Percentiles rank a stretch among this genome's conserved stretches.
These are phyloP conservation scores for Primulina eburnea DNA, from an alignment of 257 asterid species.

Conservation along the genomic window DNA sequence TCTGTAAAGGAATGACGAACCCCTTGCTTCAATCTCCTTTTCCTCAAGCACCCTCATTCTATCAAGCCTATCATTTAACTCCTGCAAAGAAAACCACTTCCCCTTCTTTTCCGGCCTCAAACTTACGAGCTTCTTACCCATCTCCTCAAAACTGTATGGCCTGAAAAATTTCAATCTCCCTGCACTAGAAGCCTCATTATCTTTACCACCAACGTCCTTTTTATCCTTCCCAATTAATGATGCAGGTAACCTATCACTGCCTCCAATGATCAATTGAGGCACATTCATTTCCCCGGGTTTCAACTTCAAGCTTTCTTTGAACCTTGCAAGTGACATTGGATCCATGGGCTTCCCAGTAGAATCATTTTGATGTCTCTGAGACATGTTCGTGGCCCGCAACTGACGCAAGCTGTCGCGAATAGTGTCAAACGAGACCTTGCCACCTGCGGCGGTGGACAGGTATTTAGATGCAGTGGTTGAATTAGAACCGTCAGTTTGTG, in stretches of 20 bases:
- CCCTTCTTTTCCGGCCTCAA: slow-evolving; percentile 69
- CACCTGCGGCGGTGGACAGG: neutral
- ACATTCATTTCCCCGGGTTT: slow-evolving; percentile 10
- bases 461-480: neutral
- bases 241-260: slow-evolving; percentile 18
- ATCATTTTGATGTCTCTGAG: slow-evolving; percentile 7
- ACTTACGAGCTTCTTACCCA: slow-evolving; percentile 57
- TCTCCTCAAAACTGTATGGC: slow-evolving; percentile 28
- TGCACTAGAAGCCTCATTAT: neutral
- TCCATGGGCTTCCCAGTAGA: neutral
- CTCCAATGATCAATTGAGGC: slow-evolving; percentile 17
- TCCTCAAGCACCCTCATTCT: slow-evolving; percentile 44
- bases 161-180: slow-evolving; percentile 20
- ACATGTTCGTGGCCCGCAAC: neutral
- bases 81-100: slow-evolving; percentile 64
- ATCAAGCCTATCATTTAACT: slow-evolving; percentile 57
- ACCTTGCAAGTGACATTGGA: slow-evolving; percentile 12
- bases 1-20: neutral
- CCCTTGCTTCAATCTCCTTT: slow-evolving; percentile 15
- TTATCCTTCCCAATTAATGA: slow-evolving; percentile 23
- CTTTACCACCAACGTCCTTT: slow-evolving; percentile 12
- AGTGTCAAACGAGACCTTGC: neutral
- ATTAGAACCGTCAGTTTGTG: slow-evolving; percentile 17
- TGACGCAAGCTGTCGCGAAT: slow-evolving; percentile 27
- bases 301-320: slow-evolving; percentile 14